phyloP scores from a whole-genome alignment of 352 stramenopile species.

The Globisporangium spinosum region DNA sequence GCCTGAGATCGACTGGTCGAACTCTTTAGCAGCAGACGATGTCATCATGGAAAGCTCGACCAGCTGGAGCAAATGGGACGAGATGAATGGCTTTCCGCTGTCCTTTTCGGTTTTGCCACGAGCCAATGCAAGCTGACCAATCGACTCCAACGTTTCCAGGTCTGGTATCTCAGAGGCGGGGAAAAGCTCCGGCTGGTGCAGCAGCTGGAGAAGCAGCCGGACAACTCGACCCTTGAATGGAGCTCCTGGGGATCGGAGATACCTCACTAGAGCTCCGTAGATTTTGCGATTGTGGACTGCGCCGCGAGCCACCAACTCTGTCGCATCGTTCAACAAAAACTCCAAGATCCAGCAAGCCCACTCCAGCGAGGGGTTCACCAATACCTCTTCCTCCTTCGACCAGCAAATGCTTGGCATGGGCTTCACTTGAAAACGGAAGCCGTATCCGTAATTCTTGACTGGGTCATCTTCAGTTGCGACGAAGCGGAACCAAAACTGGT shows the following conservation, averaged over 20 bases:
- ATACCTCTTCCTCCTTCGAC: slow-evolving; percentile 75
- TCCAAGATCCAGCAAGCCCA: slow-evolving; percentile 86
- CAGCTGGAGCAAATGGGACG: slow-evolving; percentile 67
- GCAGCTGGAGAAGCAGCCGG: slow-evolving; percentile 68
- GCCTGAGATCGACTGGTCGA: slow-evolving; percentile 23
- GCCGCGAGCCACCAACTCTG: slow-evolving; percentile 53
- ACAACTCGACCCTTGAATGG: slow-evolving; percentile 81
- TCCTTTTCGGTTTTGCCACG: slow-evolving; percentile 57
- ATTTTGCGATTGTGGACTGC: slow-evolving; percentile 82
- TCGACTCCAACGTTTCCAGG: slow-evolving; percentile 54
- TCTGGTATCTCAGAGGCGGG: slow-evolving; percentile 53
- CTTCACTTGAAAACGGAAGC: slow-evolving; percentile 82
- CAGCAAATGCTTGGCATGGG: slow-evolving; percentile 75
- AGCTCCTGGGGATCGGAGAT: slow-evolving; percentile 70
- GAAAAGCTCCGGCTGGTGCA: slow-evolving; percentile 62
- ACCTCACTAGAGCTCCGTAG: slow-evolving; percentile 75
- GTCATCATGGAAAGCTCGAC: slow-evolving; percentile 75
- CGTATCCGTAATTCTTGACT: slow-evolving; percentile 63
- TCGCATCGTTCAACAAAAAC: slow-evolving; percentile 74
- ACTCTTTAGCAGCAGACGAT: slow-evolving; percentile 32
- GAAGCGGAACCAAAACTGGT: slow-evolving; percentile 86
- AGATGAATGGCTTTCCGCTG: slow-evolving; percentile 68
- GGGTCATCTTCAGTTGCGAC: slow-evolving; percentile 56
- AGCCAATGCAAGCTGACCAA: slow-evolving; percentile 51
- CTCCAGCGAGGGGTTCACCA: slow-evolving; percentile 70